Base-by-base conservation (phyloP, 2,329 filamentous ascomycete species). In the Lachnellula subtilissima region DNA sequence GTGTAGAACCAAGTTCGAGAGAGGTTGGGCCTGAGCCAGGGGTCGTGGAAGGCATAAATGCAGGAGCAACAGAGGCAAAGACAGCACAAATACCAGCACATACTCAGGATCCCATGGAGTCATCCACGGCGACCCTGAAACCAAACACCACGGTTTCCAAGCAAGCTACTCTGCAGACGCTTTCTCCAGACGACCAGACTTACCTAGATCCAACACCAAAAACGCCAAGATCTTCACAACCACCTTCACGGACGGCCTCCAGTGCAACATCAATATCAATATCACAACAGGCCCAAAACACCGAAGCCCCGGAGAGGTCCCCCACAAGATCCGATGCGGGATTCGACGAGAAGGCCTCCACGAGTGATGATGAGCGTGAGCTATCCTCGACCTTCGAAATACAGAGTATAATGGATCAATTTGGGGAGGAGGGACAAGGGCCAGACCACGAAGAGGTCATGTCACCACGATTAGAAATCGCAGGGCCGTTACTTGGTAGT, bases 331-430 rank as follows among this genome's bases (percentile, higher is more conserved):
- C 81, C 32, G 78, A 82, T 64, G 75, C 74, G 32, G 79, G 73
- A 6, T 79, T 81, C 60, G 83, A 87, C 51, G 83, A 85, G 50
- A 81, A 77, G 63, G 74, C 73, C 57, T 79, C 78, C 53, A 63
- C 76, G 37, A 85, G 79, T 64, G 84, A 86, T 66, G 84, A 85
- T 66, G 80, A 84, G 53, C 81, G 83, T 22, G 85, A 91, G 48
- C 82, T 82, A 50, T 84, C 84, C 51, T 90, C 89, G 1, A 83
- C 84, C 57, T 86, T 87, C 5, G 94, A 99, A 74, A 97, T 99
- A 58, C 90, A 97, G 73, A 96, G 83, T 69, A 97, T 99, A 70
- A 97, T 99, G 90, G 90, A 91, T 60, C 94, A 97, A 73, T 97
- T 97, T 65, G 86, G 88, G 64, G 85, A 89, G 67, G 84, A 84